Evolutionary conservation across 2,329 filamentous ascomycete species (phyloP), one percentile per base, ranked within the genome.

Genomic region (Scleromitrula shiraiana): DNA sequence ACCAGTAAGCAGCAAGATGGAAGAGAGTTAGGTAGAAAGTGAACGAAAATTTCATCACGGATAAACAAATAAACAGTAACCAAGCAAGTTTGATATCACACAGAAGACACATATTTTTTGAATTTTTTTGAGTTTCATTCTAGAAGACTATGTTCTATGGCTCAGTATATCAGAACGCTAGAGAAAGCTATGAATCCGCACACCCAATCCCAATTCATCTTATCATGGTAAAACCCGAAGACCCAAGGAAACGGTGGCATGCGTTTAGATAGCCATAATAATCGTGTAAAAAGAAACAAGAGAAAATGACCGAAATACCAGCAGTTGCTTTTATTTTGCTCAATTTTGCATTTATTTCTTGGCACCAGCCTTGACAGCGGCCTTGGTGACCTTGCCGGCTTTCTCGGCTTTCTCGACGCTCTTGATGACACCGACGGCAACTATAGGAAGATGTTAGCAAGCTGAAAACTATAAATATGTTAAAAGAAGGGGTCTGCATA

Each of bases 321-420:
- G n/a, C n/a, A n/a, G n/a, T n/a, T n/a, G n/a, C 14, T 38, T 46
- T 46, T 39, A 6, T 39, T 46, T 30, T 39, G 7, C 20, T 40
- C 41, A 30, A 43, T 26, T 36, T 45, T 35, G 22, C 42, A 50
- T 57, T 53, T 64, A 67, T 57, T 68, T 67, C 60, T 64, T 67
- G 53, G 56, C 60, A 57, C 58, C 56, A 51, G 66, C 67, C 62
- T 68, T 68, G 54, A 61, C 59, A 38, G 67, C 67, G 41, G 67
- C 64, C 62, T 65, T 65, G 57, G 42, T 47, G 14, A 50, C 55
- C 51, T 60, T 56, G 5, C 44, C 44, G 1, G 24, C 36, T 15
- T 24, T 40, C 1, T 23, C 36, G 14, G 29, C 26, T 19, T 46
- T 46, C 24, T 40, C 36, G 0, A 46, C 44, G 2, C 26, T 30